Percentiles rank a stretch among this genome's conserved stretches.
These are phyloP conservation scores for Cyamopsis tetragonoloba DNA, from an alignment of 306 rosid genomes.

Conservation along the genomic window DNA sequence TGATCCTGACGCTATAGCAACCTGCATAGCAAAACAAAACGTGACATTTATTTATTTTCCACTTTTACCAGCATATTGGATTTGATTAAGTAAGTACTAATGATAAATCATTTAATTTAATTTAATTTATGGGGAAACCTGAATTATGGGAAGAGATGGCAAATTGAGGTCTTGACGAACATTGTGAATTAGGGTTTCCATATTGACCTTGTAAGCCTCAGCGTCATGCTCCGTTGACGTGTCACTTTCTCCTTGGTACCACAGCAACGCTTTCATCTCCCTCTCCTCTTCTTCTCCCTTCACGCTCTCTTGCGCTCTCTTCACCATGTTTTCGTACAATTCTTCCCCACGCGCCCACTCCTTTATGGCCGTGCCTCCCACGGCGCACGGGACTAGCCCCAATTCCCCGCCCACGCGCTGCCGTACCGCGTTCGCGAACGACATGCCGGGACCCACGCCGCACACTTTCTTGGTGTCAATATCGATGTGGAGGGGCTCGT, in stretches of 20 bases:
- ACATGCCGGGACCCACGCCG: slow-evolving; percentile 87
- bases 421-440: slow-evolving; percentile 54
- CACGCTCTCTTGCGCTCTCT: slow-evolving; percentile 53
- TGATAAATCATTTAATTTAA: too few relatives aligned
- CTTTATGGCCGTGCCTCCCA: slow-evolving; percentile 74
- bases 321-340: slow-evolving; percentile 69
- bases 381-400: slow-evolving; percentile 82
- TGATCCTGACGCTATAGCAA: slow-evolving; percentile 61
- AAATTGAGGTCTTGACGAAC: slow-evolving; percentile 58
- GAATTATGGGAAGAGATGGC: slow-evolving; percentile 70
- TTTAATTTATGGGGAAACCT: too few relatives aligned
- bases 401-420: slow-evolving; percentile 28
- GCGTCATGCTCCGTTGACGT: slow-evolving; percentile 41
- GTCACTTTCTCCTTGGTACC: slow-evolving; percentile 95
- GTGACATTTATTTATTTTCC: too few relatives aligned
- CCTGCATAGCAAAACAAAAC: slow-evolving; percentile 34
- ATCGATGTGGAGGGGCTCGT: slow-evolving; percentile 75
- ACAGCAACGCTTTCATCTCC: slow-evolving; percentile 57
- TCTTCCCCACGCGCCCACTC: slow-evolving; percentile 92
- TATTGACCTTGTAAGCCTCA: slow-evolving; percentile 49
- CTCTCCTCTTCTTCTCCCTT: slow-evolving; percentile 29
- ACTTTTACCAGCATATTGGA: too few relatives aligned
- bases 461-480: slow-evolving; percentile 56
- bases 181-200: slow-evolving; percentile 60
- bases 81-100: too few relatives aligned